phyloP scores from a whole-genome alignment of 192 early-diverging fungal genomes.

The Coemansia sp. region DNA sequence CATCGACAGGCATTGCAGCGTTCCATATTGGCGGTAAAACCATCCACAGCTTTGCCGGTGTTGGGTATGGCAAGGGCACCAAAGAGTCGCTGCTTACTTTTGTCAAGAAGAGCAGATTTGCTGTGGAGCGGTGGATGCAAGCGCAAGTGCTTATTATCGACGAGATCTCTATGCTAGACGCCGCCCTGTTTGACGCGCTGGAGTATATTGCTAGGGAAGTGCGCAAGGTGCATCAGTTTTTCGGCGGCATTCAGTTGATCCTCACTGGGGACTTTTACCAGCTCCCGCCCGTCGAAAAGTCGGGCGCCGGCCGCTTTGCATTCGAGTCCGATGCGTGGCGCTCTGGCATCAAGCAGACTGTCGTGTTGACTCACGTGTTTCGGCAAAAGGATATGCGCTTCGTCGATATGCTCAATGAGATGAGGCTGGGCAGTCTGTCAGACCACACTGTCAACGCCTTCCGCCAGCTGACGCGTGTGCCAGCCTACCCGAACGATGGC shows the following conservation, averaged over 20 bases:
- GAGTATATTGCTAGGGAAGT: conserved; percentile 65
- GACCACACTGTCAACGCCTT: conserved; percentile 59
- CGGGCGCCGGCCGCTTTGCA: conserved; percentile 58
- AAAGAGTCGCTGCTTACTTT: conserved; percentile 24
- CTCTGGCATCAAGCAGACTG: conserved; percentile 55
- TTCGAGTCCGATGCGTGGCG: conserved; percentile 70
- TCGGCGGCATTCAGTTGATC: conserved; percentile 80
- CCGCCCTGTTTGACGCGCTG: conserved; percentile 69
- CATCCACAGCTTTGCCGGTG: conserved; percentile 71
- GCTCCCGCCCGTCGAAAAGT: conserved; percentile 69
- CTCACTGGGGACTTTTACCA: conserved; percentile 84
- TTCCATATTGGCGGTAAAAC: conserved; percentile 77
- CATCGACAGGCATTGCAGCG: conserved; percentile 82
- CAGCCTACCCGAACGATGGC: conserved; percentile 60
- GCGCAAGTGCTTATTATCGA: conserved; percentile 74
- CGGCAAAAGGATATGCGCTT: conserved; percentile 83
- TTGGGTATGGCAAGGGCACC: conserved; percentile 62
- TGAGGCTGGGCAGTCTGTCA: conserved; percentile 74
- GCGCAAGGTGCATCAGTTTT: conserved; percentile 55
- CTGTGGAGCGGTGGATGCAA: conserved; percentile 61
- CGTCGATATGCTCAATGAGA: conserved; percentile 82
- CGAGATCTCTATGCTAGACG: conserved; percentile 82
- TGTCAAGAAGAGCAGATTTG: conserved; percentile 44
- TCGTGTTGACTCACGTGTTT: conserved; percentile 79
- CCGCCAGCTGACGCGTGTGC: conserved; percentile 52